A percentile compares a stretch with the other conserved stretches of the same genome.
Conservation (phyloP, 345 rosid species). For the Corchorus capsularis region DNA sequence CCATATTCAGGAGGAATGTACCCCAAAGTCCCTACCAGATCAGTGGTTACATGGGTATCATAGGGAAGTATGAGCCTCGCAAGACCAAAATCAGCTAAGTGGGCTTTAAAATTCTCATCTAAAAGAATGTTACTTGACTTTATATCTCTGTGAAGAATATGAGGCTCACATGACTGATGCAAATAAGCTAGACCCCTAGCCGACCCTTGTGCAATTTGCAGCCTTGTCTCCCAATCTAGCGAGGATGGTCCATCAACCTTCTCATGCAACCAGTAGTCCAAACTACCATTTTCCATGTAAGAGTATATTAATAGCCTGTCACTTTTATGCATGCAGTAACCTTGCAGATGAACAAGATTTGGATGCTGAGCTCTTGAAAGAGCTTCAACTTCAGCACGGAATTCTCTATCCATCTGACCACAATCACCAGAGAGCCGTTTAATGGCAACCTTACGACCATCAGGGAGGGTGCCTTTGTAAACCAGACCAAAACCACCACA, state of each 20-base stretch:
- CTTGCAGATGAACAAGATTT: conserved; percentile 80
- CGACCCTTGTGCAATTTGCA: conserved; percentile 71
- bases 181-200: conserved; percentile 70
- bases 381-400: conserved; percentile 83
- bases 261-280: conserved; percentile 92
- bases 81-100: conserved; percentile 89
- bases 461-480: conserved; percentile 69
- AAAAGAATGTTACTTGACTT: conserved; percentile 87
- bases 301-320: conserved; percentile 79
- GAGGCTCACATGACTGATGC: conserved; percentile 84
- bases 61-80: conserved; percentile 74
- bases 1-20: conserved; percentile 92
- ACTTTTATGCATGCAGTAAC: conserved; percentile 60
- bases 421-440: conserved; percentile 85
- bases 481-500: conserved; percentile 94
- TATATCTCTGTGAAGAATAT: conserved; percentile 79
- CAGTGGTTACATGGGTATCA: conserved; percentile 83
- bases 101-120: conserved; percentile 72
- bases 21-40: conserved; percentile 86
- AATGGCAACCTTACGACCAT: conserved; percentile 69
- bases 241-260: conserved; percentile 63
- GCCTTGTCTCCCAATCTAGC: conserved; percentile 63
- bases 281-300: conserved; percentile 86
- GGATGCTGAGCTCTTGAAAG: conserved; percentile 88
- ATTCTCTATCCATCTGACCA: conserved; percentile 86